Conservation (phyloP, 441 rosid genomes). For the Populus trichocarpa region DNA sequence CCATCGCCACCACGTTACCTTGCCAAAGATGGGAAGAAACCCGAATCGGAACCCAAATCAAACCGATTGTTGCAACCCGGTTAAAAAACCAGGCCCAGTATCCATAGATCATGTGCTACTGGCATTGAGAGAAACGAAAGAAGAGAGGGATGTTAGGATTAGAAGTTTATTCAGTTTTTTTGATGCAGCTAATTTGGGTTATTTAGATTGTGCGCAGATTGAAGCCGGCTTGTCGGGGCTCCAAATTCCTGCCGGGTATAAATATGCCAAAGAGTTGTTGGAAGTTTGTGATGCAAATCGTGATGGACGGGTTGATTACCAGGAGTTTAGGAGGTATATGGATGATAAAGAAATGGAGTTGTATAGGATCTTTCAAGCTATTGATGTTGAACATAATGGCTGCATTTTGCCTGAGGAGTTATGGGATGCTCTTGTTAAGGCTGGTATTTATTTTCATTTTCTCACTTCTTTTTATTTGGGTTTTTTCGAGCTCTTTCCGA, state of each 20-base stretch:
- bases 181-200: constrained; percentile 57
- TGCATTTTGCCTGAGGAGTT: constrained; percentile 97
- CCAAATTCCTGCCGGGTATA: constrained; percentile 78
- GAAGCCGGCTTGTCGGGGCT: constrained; percentile 77
- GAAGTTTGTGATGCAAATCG: constrained; percentile 82
- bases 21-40: constrained; percentile 31
- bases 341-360: constrained; percentile 93
- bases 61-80: constrained; percentile 41
- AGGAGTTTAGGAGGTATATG: constrained; percentile 84
- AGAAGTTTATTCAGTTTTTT: constrained; percentile 76
- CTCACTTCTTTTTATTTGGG: background rate
- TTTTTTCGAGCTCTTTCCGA: background rate
- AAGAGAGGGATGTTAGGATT: constrained; percentile 76
- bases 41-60: constrained; percentile 26
- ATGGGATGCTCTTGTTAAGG: constrained; percentile 86
- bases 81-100: constrained; percentile 49
- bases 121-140: constrained; percentile 79
- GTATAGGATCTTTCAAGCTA: constrained; percentile 82
- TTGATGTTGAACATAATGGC: constrained; percentile 91
- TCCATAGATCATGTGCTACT: constrained; percentile 85
- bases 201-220: constrained; percentile 74
- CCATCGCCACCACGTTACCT: constrained; percentile 34
- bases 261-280: constrained; percentile 84
- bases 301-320: constrained; percentile 83
- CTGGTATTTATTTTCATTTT: constrained; percentile 47